Evolutionary conservation across 805 yeast species (phyloP).

Genomic region (Pichia paraexigua): DNA sequence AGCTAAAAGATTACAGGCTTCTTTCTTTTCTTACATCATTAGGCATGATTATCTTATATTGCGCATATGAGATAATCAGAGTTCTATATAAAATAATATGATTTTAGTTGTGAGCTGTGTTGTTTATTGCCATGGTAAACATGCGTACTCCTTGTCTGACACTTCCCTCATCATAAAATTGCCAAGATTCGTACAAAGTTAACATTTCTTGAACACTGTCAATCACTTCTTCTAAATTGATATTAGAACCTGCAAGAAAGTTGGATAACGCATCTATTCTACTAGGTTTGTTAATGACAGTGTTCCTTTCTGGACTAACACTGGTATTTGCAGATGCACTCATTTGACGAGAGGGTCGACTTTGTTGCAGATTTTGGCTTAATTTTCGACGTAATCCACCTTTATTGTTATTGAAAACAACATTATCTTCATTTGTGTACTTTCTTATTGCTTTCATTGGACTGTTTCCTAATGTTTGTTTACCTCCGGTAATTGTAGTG

Average conservation of each 20-base stretch:
- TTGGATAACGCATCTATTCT: slow-evolving; percentile 50
- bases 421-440: background rate
- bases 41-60: too few relatives aligned
- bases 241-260: slow-evolving; percentile 67
- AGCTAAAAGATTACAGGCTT: too few relatives aligned
- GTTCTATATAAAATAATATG: too few relatives aligned
- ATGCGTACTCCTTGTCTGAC: slow-evolving; percentile 31
- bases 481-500: background rate
- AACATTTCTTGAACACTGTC: slow-evolving; percentile 82
- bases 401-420: background rate
- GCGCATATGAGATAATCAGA: too few relatives aligned
- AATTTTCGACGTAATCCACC: slow-evolving; percentile 7
- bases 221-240: slow-evolving; percentile 68
- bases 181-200: slow-evolving; percentile 80
- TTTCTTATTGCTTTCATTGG: background rate
- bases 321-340: background rate
- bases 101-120: background rate
- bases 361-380: slow-evolving; percentile 1
- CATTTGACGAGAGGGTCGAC: background rate
- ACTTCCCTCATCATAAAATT: slow-evolving; percentile 63
- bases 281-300: slow-evolving; percentile 12
- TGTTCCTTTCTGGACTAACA: slow-evolving; percentile 3
- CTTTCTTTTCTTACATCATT: too few relatives aligned
- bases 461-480: background rate
- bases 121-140: background rate